Percentiles rank a stretch among this genome's conserved stretches.
Evolutionary conservation across 495 filamentous ascomycete species (phyloP).

Genomic region (Clohesyomyces aquaticus): DNA sequence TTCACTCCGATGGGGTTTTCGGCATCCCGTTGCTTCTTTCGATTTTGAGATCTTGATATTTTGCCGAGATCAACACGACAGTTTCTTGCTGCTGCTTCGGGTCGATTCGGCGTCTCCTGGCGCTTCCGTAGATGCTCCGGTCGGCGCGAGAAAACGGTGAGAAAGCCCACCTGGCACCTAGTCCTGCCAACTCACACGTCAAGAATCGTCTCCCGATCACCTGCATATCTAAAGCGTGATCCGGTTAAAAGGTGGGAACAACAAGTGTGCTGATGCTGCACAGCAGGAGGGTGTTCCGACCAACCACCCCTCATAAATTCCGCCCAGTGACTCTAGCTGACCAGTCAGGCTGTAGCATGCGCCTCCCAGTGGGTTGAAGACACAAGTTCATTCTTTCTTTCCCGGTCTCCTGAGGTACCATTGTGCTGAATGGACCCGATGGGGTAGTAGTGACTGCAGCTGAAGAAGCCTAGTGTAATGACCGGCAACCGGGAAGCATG

Average conservation of each 20-base stretch:
- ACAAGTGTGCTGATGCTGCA: background rate
- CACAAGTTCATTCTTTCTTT: background rate
- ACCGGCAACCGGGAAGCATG: background rate
- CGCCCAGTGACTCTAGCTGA: constrained; percentile 4
- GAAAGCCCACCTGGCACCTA: background rate
- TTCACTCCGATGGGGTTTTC: background rate
- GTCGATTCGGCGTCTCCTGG: background rate
- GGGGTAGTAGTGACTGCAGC: too few relatives aligned
- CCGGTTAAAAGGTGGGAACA: background rate
- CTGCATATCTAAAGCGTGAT: constrained; percentile 16
- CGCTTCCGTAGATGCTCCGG: too few relatives aligned
- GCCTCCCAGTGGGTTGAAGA: too few relatives aligned
- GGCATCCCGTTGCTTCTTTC: background rate
- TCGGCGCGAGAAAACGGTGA: too few relatives aligned
- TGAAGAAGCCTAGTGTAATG: background rate
- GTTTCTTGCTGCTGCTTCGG: background rate
- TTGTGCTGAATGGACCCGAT: background rate
- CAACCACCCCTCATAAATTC: background rate
- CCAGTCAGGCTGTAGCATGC: background rate
- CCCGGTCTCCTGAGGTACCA: background rate
- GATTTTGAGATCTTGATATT: background rate
- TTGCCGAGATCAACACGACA: background rate
- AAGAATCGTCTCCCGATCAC: constrained; percentile 4
- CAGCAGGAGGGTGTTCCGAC: background rate
- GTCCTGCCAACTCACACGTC: constrained; percentile 9